These are phyloP conservation scores for Dittrichia graveolens DNA, from an alignment of 129 eudicot genomes.

Conservation along the genomic window DNA sequence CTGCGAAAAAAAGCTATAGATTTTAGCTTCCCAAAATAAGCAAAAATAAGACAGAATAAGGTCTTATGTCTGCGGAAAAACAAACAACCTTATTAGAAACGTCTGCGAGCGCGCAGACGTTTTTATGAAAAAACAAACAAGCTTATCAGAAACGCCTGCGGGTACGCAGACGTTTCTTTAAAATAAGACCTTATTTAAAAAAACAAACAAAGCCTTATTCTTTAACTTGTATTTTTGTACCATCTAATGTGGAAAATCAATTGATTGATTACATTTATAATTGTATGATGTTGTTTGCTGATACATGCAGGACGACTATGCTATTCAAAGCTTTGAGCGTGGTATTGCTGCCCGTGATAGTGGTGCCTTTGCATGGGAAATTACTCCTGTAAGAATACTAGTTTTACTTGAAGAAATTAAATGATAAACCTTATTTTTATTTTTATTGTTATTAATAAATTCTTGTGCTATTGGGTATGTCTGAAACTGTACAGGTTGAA, in stretches of 20 bases:
- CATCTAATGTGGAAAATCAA: background rate
- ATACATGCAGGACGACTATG: conserved; percentile 71
- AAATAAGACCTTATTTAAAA: too few relatives aligned
- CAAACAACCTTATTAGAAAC: too few relatives aligned
- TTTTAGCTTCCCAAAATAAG: too few relatives aligned
- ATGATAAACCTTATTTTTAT: background rate
- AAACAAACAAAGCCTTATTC: too few relatives aligned
- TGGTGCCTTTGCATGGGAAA: conserved; percentile 89
- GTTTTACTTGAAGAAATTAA: conserved; percentile 1
- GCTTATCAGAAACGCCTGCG: too few relatives aligned
- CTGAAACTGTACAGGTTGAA: conserved; percentile 60
- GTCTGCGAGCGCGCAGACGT: too few relatives aligned
- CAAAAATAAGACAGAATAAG: too few relatives aligned
- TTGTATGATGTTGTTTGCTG: conserved; percentile 24
- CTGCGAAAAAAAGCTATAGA: too few relatives aligned
- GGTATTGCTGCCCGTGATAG: conserved; percentile 89
- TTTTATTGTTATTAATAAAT: background rate
- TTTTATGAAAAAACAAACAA: too few relatives aligned
- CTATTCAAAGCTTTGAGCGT: conserved; percentile 88
- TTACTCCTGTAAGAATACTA: conserved; percentile 63
- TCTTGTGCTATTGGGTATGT: conserved; percentile 20
- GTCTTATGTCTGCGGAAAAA: too few relatives aligned
- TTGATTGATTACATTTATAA: background rate
- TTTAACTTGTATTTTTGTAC: background rate
- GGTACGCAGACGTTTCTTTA: too few relatives aligned